phyloP scores from a whole-genome alignment of 345 rosid genomes.

The Gossypium raimondii region DNA sequence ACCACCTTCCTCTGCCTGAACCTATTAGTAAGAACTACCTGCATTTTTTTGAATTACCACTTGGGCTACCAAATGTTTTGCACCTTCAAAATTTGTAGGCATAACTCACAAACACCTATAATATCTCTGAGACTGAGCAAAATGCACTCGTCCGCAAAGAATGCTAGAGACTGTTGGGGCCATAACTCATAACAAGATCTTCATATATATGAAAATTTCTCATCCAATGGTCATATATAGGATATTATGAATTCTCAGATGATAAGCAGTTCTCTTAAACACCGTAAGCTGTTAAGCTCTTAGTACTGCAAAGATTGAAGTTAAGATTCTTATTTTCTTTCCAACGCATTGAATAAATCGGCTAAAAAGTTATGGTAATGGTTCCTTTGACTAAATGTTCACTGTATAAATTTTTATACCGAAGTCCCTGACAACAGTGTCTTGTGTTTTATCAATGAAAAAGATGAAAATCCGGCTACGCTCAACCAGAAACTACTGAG shows the following conservation, averaged over 20 bases:
- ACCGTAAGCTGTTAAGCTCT: too few species aligned
- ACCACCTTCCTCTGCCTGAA: conserved; percentile 61
- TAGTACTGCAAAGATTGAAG: too few species aligned
- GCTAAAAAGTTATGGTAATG: background rate
- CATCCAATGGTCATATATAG: background rate
- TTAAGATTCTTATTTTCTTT: too few species aligned
- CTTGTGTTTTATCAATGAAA: conserved; percentile 11
- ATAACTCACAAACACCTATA: background rate
- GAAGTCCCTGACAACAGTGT: background rate
- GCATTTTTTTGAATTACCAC: background rate
- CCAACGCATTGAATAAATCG: background rate
- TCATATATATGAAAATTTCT: background rate
- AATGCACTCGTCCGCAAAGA: background rate
- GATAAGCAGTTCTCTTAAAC: too few species aligned
- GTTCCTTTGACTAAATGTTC: background rate
- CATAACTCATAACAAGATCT: too few species aligned
- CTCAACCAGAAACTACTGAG: conserved; percentile 47
- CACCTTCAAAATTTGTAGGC: background rate
- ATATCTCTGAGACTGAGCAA: background rate
- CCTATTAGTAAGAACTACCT: conserved; percentile 54
- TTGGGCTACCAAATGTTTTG: background rate
- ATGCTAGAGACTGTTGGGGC: background rate
- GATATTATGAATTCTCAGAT: background rate
- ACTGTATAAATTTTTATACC: background rate
- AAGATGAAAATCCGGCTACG: conserved; percentile 62